Percentiles rank a stretch among this genome's conserved stretches.
Evolutionary conservation across 441 rosid species (phyloP).

Genomic region (Croton laevigatus): DNA sequence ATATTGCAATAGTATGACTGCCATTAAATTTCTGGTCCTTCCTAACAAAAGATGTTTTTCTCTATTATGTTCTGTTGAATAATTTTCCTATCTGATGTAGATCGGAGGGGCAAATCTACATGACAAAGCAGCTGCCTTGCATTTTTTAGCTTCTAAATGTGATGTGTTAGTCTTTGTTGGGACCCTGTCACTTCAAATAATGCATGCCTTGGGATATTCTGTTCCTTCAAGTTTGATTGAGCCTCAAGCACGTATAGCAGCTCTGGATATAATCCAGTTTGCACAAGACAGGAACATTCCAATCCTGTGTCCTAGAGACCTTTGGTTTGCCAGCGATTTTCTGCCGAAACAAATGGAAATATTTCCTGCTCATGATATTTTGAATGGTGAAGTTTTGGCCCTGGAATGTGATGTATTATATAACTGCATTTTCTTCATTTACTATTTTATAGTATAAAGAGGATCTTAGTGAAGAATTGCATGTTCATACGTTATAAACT

Average conservation of each 20-base stretch:
- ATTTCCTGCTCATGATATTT: constrained; percentile 42
- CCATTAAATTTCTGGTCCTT: constrained; percentile 3
- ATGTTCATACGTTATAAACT: constrained; percentile 4
- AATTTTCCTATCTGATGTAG: constrained; percentile 35
- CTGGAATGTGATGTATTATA: background rate
- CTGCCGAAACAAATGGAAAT: constrained; percentile 37
- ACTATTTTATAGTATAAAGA: background rate
- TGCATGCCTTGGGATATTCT: constrained; percentile 49
- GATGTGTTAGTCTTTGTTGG: constrained; percentile 64
- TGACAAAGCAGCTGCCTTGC: constrained; percentile 56
- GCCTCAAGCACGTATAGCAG: constrained; percentile 43
- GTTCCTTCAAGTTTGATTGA: constrained; percentile 49
- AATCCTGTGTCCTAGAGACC: constrained; percentile 52
- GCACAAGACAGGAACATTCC: constrained; percentile 41
- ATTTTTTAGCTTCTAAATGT: constrained; percentile 58
- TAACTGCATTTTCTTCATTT: background rate
- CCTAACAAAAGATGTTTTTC: background rate
- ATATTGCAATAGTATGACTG: constrained; percentile 57
- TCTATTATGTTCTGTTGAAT: constrained; percentile 2
- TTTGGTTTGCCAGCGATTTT: constrained; percentile 46
- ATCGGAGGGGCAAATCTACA: constrained; percentile 67
- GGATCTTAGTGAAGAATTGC: background rate
- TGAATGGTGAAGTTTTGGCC: constrained; percentile 42
- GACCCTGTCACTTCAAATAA: constrained; percentile 62
- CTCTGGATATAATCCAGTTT: constrained; percentile 43